Evolutionary conservation across 176 grass and related monocot species (phyloP), one percentile per base, ranked within the genome.

Genomic region (Oryza nivara): DNA sequence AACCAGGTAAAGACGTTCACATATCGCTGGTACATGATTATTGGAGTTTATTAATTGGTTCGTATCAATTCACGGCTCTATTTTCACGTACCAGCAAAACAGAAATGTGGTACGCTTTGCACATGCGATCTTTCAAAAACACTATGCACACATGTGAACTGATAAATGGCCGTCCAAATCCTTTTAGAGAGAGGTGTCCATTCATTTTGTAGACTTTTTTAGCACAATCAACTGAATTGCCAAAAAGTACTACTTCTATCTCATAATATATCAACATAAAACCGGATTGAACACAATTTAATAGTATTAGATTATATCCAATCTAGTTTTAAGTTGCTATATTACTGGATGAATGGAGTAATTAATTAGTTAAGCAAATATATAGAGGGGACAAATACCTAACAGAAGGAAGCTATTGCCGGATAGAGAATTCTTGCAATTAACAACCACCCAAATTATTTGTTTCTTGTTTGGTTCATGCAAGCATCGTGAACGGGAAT

Each of bases 381-480:
- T 61, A 46, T 15, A 46, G n/a, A 14, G 69, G 10, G 68, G 40
- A 14, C 5, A 45, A 46, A 26, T 74, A 49, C 44, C 23, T 26
- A 30, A 49, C 25, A 48, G 13, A 49, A 51, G 22, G 23, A 30
- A 51, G 72, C 44, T 17, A 2, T 28, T 49, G 22, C 22, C 9
- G 49, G 72, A 17, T 70, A 4, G 35, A 3, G 49, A 16, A 81
- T 75, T 58, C 85, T 69, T 75, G 58, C 71, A 61, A 41, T 41
- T 41, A 44, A 58, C 70, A 75, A 87, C 70, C 60, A 10, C 43
- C 43, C 58, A 63, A 7, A 58, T 10, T 19, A 11, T 23, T 73
- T 52, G 17, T 30, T n/a, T 40, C 32, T 13, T 74, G 75, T 35
- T 25, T 22, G 13, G 11, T 74, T 36, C 77, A 44, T 73, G 45